Evolutionary conservation across 495 filamentous ascomycete species (phyloP).

Genomic region (Neurospora discreta): DNA sequence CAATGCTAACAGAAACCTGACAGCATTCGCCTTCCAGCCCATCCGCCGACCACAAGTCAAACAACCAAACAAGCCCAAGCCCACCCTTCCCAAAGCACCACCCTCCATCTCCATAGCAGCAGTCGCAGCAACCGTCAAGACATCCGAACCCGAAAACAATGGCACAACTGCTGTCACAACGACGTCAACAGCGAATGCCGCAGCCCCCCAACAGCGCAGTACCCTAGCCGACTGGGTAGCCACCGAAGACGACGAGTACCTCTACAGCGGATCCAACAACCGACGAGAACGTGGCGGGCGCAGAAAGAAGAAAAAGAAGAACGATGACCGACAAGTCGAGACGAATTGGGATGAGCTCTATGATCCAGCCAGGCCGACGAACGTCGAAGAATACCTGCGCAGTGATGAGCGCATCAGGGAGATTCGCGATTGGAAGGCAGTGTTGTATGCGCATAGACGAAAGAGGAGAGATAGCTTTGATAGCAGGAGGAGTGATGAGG

Average conservation of each 20-base stretch:
- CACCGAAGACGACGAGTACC: slow-evolving; percentile 53
- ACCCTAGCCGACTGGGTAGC: slow-evolving; percentile 79
- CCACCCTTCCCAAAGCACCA: slow-evolving; percentile 37
- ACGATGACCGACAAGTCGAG: slow-evolving; percentile 44
- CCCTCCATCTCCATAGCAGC: slow-evolving; percentile 11
- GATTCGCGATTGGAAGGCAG: slow-evolving; percentile 78
- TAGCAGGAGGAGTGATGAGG: slow-evolving; percentile 36
- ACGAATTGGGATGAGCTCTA: slow-evolving; percentile 94
- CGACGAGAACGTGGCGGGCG: slow-evolving; percentile 49
- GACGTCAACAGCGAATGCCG: slow-evolving; percentile 1
- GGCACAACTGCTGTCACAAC: neutral
- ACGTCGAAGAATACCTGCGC: slow-evolving; percentile 73
- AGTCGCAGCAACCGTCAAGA: slow-evolving; percentile 1
- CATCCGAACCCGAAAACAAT: neutral
- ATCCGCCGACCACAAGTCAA: slow-evolving; percentile 54
- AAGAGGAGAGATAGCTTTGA: slow-evolving; percentile 30
- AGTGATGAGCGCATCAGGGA: slow-evolving; percentile 77
- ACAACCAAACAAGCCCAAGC: slow-evolving; percentile 60
- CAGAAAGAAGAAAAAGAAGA: slow-evolving; percentile 72
- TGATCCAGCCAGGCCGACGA: slow-evolving; percentile 74
- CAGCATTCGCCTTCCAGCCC: slow-evolving; percentile 78
- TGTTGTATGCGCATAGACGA: slow-evolving; percentile 66
- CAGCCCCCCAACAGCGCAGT: slow-evolving; percentile 47
- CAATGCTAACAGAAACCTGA: slow-evolving; percentile 28
- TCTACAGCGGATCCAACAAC: slow-evolving; percentile 25